Evolutionary conservation across 208 protist species (phyloP), one percentile per base, ranked within the genome.

Genomic region (Leptomonas pyrrhocoris): DNA sequence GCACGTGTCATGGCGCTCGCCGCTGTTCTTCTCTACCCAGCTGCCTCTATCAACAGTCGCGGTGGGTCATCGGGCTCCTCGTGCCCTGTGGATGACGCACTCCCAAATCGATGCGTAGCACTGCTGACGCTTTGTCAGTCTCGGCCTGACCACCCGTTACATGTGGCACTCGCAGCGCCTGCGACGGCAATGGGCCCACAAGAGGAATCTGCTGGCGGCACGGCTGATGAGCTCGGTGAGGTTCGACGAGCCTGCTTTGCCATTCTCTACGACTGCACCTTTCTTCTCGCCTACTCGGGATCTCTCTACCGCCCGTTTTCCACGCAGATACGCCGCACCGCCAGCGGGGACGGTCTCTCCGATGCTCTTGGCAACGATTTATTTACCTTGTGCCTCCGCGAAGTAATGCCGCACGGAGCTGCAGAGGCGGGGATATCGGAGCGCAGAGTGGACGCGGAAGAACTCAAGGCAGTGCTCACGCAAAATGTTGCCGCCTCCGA

Each of bases 181-280:
- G 1, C 43, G 11, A 28, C 9, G 36, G 19, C 49, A 21, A 18
- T 18, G 49, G 23, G 34, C 9, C 34, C 34, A 38, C 34, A 38
- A 9, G 9, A 38, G 9, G 34, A 38, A 38, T 12, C 9, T 45
- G 28, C n/a, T 49, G 38, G 49, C 6, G 21, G 40, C 34, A 16
- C 38, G 18, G 8, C 25, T 9, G 74, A 73, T 48, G 53, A 46
- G 36, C 59, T 59, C 42, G 69, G 59, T n/a, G 75, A 85, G 40
- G 53, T 90, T 21, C 72, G 76, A 6, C 74, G 85, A 18, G 80
- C 85, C 27, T 72, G 75, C 50, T 77, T 88, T 25, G 69, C 75
- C 19, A 62, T 90, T 57, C 43, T 90, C 2, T 80, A 84, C 34
- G 73, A 84, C 62, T 63, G 60, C 30, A 46, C 74, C 13, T 71